These are phyloP conservation scores for Emericellopsis atlantica DNA, from an alignment of 2,329 filamentous ascomycete species.

Conservation along the genomic window DNA sequence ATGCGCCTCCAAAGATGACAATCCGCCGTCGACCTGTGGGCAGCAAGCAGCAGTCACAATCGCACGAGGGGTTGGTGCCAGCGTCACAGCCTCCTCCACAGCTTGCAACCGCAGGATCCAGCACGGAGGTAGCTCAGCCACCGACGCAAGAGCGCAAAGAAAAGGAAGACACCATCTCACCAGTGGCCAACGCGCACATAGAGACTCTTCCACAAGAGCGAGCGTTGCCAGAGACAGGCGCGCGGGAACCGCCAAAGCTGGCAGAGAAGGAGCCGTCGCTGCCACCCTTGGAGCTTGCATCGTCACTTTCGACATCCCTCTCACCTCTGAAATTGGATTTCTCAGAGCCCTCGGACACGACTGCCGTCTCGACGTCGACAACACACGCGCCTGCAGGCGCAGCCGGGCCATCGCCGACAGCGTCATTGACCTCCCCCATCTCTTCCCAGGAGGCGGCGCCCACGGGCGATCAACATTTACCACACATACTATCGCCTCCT, in stretches of 20 bases:
- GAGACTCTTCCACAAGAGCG: too few relatives aligned
- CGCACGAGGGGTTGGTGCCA: background rate
- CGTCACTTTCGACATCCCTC: background rate
- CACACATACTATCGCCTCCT: background rate
- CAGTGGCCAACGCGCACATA: background rate
- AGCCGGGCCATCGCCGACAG: too few relatives aligned
- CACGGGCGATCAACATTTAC: background rate
- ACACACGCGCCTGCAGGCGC: too few relatives aligned
- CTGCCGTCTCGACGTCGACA: too few relatives aligned
- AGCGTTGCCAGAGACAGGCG: background rate
- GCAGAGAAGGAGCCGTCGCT: background rate
- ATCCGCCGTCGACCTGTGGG: slow-evolving; percentile 4
- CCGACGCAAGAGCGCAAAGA: background rate
- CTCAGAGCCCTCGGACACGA: too few relatives aligned
- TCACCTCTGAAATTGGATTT: too few relatives aligned
- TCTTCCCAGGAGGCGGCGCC: too few relatives aligned
- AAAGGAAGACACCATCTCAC: background rate
- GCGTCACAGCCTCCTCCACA: background rate
- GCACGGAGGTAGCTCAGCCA: background rate
- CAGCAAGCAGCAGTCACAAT: background rate
- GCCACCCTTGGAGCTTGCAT: background rate
- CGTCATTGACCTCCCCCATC: too few relatives aligned
- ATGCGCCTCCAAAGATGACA: slow-evolving; percentile 1
- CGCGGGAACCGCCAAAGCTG: background rate
- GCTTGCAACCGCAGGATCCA: background rate